Evolutionary conservation across 805 yeast genomes (phyloP), one percentile per base, ranked within the genome.

Genomic region (Wickerhamomyces bisporus): DNA sequence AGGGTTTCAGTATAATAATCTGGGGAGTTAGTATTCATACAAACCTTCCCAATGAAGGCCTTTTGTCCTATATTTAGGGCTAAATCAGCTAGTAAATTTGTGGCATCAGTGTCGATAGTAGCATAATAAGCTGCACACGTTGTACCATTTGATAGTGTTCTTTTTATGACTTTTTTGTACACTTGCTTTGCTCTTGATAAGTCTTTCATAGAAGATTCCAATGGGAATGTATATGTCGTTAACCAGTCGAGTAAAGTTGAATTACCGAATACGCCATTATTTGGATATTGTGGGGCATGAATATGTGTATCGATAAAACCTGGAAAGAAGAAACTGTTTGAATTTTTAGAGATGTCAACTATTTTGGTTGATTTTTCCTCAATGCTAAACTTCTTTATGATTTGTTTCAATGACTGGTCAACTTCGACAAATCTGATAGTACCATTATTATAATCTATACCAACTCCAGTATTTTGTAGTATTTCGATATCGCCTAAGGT

Each of bases 41-140:
- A 93, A 16, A 87, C 95, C 50, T 91, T 81, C 4, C 98, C 98
- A 27, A 93, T 77, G 38, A 85, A 72, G 0, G 96, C 96, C 43
- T 97, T 68, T 61, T 89, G 98, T 27, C 96, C 95, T 23, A 64
- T 49, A 28, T 65, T 43, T 11, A 79, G 62, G 26, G 91, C 78
- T 13, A 83, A 57, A 41, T 81, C 83, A 2, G 95, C 95, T 52
- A 93, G 73, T 26, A 81, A 50, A 36, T 81, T 81, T 2, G 97
- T 75, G 4, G 95, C 79, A 6, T 73, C 75, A 0, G 80, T 66
- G 54, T 91, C 95, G 32, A 86, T 80, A 0, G 98, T 88, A 4
- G 97, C 91, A 58, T 79, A 93, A 63, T 93, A 93, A 0, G 94
- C 73, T 0, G 95, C 95, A 39, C 91, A 79, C 1, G 98, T 93